Evolutionary conservation across 768 basidiomycete genomes (phyloP).

Genomic region (Mycena leptocephala): DNA sequence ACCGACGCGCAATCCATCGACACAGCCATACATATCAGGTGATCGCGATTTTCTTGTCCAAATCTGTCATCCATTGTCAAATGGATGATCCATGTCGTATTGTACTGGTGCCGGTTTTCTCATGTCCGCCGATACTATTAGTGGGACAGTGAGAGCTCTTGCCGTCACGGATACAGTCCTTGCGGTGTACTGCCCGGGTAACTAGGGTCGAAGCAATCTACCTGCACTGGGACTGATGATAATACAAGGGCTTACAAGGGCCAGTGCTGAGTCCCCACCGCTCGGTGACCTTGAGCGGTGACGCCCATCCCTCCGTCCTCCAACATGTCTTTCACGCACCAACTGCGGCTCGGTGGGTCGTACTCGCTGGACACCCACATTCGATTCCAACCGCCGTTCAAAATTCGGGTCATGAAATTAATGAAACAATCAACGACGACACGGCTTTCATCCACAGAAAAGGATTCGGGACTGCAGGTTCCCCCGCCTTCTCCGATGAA

Average conservation of each 20-base stretch:
- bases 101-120: too few species aligned
- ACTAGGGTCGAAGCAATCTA: neutral
- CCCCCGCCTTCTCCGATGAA: neutral
- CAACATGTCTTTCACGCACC: constrained; percentile 3
- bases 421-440: neutral
- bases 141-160: too few species aligned
- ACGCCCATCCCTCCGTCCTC: neutral
- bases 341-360: neutral
- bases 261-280: too few species aligned
- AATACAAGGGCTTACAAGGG: too few species aligned
- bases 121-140: too few species aligned
- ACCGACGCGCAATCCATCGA: too few species aligned
- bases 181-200: too few species aligned
- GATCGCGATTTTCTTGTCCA: too few species aligned
- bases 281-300: neutral
- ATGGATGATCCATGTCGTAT: too few species aligned
- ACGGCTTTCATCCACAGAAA: neutral
- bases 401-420: neutral
- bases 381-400: neutral
- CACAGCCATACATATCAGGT: too few species aligned
- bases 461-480: neutral
- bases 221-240: neutral
- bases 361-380: constrained; percentile 9
- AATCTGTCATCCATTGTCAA: too few species aligned
- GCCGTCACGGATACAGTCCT: too few species aligned